Conservation (phyloP, 805 yeast species). For the Kregervanrija fluxuum region DNA sequence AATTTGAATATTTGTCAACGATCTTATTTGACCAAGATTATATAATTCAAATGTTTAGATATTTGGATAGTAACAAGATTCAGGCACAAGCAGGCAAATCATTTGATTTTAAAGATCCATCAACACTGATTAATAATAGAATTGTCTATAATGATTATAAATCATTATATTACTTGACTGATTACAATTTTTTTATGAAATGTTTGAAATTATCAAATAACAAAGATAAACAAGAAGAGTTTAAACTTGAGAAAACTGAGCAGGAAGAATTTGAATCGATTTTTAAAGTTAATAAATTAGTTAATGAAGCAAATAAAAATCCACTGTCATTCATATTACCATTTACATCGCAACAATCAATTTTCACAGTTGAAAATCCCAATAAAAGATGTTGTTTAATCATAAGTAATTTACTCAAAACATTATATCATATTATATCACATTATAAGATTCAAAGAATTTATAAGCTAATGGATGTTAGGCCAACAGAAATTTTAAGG, state of each 20-base stretch:
- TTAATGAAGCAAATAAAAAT: slow-evolving; percentile 8
- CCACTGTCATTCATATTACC: slow-evolving; percentile 21
- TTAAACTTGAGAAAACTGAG: slow-evolving; percentile 1
- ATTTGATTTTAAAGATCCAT: slow-evolving; percentile 22
- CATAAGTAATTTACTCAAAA: slow-evolving; percentile 43
- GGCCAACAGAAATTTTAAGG: slow-evolving; percentile 57
- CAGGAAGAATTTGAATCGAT: slow-evolving; percentile 10
- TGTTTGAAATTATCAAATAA: slow-evolving; percentile 14
- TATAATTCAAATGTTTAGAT: slow-evolving; percentile 31
- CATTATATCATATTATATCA: slow-evolving; percentile 47
- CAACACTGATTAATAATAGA: slow-evolving; percentile 21
- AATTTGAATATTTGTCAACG: slow-evolving; percentile 66
- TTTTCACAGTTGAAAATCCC: slow-evolving; percentile 15
- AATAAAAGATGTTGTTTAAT: slow-evolving; percentile 39
- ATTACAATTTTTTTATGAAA: slow-evolving; percentile 21
- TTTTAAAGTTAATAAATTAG: slow-evolving; percentile 11
- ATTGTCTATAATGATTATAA: slow-evolving; percentile 27
- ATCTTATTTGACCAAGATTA: slow-evolving; percentile 69
- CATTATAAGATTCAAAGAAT: slow-evolving; percentile 70
- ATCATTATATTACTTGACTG: slow-evolving; percentile 18
- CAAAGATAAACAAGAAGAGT: slow-evolving; percentile 1
- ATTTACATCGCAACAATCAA: slow-evolving; percentile 21
- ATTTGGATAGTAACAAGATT: slow-evolving; percentile 24
- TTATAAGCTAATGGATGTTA: slow-evolving; percentile 51
- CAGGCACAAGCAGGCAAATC: slow-evolving; percentile 19